Conservation (phyloP, 306 rosid genomes). For the Medicago lupulina region DNA sequence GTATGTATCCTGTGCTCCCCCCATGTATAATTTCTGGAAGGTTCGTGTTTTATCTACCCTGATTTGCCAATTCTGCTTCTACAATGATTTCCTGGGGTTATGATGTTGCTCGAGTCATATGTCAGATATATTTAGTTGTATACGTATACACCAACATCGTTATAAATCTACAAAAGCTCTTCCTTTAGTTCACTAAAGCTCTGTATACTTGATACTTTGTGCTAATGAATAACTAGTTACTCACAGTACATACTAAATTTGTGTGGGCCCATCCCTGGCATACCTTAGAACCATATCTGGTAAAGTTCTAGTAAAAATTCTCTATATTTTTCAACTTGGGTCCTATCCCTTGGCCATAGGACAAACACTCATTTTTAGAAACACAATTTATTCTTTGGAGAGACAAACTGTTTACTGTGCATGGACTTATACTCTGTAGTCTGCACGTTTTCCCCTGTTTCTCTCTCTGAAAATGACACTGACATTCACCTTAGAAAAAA, state of each 20-base stretch:
- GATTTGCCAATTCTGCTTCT: slow-evolving; percentile 37
- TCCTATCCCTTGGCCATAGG: slow-evolving; percentile 16
- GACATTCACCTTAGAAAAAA: slow-evolving; percentile 30
- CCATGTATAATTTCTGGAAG: slow-evolving; percentile 25
- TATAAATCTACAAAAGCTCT: neutral
- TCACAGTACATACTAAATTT: slow-evolving; percentile 14
- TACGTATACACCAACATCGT: neutral
- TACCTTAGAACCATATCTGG: slow-evolving; percentile 32
- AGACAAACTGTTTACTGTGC: slow-evolving; percentile 38
- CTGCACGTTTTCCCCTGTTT: slow-evolving; percentile 22
- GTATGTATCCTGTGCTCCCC: slow-evolving; percentile 1
- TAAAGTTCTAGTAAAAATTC: slow-evolving; percentile 20
- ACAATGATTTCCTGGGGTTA: slow-evolving; percentile 17
- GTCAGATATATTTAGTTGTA: neutral
- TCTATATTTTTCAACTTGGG: slow-evolving; percentile 24
- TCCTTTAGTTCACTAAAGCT: neutral
- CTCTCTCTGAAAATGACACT: slow-evolving; percentile 29
- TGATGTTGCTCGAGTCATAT: slow-evolving; percentile 30
- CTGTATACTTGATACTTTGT: slow-evolving; percentile 14
- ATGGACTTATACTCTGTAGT: slow-evolving; percentile 3
- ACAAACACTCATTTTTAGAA: slow-evolving; percentile 21
- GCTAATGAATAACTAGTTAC: slow-evolving; percentile 24
- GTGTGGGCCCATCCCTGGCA: slow-evolving; percentile 26
- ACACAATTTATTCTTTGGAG: slow-evolving; percentile 16
- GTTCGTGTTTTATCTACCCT: slow-evolving; percentile 18